Conservation (phyloP, 805 yeast species). For the Huiozyma naganishii region DNA sequence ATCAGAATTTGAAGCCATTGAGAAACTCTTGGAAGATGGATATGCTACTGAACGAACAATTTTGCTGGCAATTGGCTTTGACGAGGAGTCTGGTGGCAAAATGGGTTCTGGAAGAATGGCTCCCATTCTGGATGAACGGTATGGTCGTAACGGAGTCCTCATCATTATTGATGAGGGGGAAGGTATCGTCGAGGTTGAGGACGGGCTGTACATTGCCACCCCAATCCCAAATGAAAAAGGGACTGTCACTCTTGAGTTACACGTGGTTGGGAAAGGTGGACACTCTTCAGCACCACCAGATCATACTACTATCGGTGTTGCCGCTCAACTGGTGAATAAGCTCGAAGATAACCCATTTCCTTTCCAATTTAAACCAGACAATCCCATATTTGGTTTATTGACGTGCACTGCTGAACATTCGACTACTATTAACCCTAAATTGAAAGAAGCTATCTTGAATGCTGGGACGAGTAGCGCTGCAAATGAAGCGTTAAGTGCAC, state of each 20-base stretch:
- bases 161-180: conserved; percentile 67
- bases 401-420: conserved; percentile 53
- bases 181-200: conserved; percentile 30
- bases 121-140: conserved; percentile 36
- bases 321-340: conserved; percentile 43
- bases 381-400: conserved; percentile 48
- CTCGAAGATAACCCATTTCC: conserved; percentile 46
- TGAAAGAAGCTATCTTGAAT: conserved; percentile 21
- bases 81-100: conserved; percentile 65
- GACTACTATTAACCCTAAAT: conserved; percentile 10
- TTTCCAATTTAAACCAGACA: conserved; percentile 33
- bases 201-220: conserved; percentile 36
- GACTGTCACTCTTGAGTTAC: conserved; percentile 39
- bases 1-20: conserved; percentile 58
- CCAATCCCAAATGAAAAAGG: conserved; percentile 58
- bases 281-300: conserved; percentile 73
- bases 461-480: conserved; percentile 27
- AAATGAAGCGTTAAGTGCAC: conserved; percentile 26
- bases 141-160: conserved; percentile 51
- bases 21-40: conserved; percentile 38
- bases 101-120: conserved; percentile 47
- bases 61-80: conserved; percentile 61
- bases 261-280: conserved; percentile 58
- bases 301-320: conserved; percentile 70
- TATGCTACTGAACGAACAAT: conserved; percentile 52